Percentiles rank a stretch among this genome's conserved stretches.
phyloP scores from a whole-genome alignment of 208 protist genomes.

The Leishmania martiniquensis region DNA sequence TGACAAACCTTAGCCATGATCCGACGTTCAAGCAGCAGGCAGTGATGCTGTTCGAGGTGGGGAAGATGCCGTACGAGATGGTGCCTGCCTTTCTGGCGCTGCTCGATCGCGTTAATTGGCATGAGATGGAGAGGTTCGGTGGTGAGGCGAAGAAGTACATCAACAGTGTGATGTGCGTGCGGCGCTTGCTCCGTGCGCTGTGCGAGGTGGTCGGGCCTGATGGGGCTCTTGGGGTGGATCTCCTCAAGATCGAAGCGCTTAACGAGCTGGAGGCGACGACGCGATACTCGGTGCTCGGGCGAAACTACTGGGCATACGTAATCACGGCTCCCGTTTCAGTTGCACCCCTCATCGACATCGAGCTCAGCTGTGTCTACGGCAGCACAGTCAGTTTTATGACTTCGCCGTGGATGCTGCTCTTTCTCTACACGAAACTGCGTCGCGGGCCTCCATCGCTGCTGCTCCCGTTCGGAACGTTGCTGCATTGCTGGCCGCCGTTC shows the following conservation, averaged over 20 bases:
- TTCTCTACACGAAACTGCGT: slow-evolving; percentile 56
- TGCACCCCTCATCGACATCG: slow-evolving; percentile 74
- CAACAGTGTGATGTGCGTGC: slow-evolving; percentile 77
- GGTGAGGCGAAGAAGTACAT: slow-evolving; percentile 92
- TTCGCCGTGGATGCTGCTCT: slow-evolving; percentile 84
- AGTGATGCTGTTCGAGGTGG: slow-evolving; percentile 92
- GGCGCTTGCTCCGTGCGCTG: slow-evolving; percentile 70
- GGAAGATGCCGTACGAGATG: slow-evolving; percentile 84
- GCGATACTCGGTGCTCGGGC: slow-evolving; percentile 82
- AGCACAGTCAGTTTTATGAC: slow-evolving; percentile 80
- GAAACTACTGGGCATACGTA: slow-evolving; percentile 89
- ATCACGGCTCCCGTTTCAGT: slow-evolving; percentile 62
- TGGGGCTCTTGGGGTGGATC: slow-evolving; percentile 69
- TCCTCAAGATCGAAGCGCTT: slow-evolving; percentile 90
- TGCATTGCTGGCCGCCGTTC: slow-evolving; percentile 60
- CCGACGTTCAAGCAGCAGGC: slow-evolving; percentile 89
- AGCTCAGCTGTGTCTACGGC: slow-evolving; percentile 79
- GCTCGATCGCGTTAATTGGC: slow-evolving; percentile 58
- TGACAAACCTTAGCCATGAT: slow-evolving; percentile 95
- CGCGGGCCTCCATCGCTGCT: slow-evolving; percentile 66
- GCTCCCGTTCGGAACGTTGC: slow-evolving; percentile 67
- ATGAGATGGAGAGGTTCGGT: slow-evolving; percentile 43
- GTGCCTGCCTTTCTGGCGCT: slow-evolving; percentile 76
- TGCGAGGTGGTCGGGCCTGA: slow-evolving; percentile 45
- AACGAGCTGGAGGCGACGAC: slow-evolving; percentile 90